phyloP scores from a whole-genome alignment of 495 filamentous ascomycete species.

The Penicillium flavigenum region DNA sequence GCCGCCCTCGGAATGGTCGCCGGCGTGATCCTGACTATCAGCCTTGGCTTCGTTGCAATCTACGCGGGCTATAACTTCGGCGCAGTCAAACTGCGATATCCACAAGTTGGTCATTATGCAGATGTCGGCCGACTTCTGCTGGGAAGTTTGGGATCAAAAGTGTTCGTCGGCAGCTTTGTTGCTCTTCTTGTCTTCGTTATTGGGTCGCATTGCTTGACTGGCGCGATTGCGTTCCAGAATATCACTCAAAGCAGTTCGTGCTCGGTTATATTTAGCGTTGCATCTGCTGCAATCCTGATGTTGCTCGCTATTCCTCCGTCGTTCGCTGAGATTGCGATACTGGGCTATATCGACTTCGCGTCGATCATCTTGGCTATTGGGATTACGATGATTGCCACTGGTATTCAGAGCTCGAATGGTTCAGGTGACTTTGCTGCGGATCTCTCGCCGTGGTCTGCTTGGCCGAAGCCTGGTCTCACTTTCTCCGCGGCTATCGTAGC shows the following conservation, averaged over 20 bases:
- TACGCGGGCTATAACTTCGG: constrained; percentile 70
- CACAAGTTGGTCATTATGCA: constrained; percentile 61
- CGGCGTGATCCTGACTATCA: constrained; percentile 49
- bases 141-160: constrained; percentile 56
- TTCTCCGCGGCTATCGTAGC: constrained; percentile 51
- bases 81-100: constrained; percentile 64
- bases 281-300: constrained; percentile 59
- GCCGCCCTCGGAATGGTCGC: constrained; percentile 59
- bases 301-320: constrained; percentile 57
- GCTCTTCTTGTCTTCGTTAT: constrained; percentile 65
- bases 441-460: constrained; percentile 30
- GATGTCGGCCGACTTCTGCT: constrained; percentile 63
- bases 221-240: constrained; percentile 63
- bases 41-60: constrained; percentile 62
- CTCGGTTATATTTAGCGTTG: constrained; percentile 59
- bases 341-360: constrained; percentile 58
- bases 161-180: constrained; percentile 56
- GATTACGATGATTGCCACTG: constrained; percentile 64
- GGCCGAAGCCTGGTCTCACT: constrained; percentile 28
- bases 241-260: constrained; percentile 59
- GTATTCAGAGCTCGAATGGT: constrained; percentile 40
- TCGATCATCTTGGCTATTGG: constrained; percentile 64
- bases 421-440: constrained; percentile 25
- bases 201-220: constrained; percentile 67
- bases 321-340: constrained; percentile 55